phyloP scores from a whole-genome alignment of 345 rosid species.

The Heritiera littoralis region DNA sequence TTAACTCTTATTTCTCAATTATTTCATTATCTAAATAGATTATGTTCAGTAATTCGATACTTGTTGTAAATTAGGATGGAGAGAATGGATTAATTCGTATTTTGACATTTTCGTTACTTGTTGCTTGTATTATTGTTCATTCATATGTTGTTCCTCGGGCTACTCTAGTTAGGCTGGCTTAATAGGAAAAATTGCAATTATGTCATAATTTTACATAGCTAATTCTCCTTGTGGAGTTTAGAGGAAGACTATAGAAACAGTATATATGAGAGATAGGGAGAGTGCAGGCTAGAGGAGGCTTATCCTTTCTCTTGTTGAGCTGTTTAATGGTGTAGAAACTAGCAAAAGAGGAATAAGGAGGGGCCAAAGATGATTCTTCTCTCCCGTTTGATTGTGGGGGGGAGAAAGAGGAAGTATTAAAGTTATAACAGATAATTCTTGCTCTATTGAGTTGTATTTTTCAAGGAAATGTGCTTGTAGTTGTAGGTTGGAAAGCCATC shows the following conservation, averaged over 20 bases:
- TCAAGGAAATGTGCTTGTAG: too few species aligned
- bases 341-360: background rate
- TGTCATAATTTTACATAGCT: background rate
- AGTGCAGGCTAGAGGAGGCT: background rate
- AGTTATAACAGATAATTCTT: too few species aligned
- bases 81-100: too few species aligned
- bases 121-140: background rate
- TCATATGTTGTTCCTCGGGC: background rate
- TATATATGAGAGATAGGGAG: background rate
- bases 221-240: background rate
- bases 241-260: background rate
- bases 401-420: too few species aligned
- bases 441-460: too few species aligned
- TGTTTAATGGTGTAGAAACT: background rate
- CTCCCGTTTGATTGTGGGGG: background rate
- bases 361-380: background rate
- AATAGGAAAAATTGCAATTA: background rate
- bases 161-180: background rate
- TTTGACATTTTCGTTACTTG: background rate
- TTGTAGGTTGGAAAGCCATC: too few species aligned
- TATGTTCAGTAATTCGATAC: background rate
- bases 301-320: background rate
- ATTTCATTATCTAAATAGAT: background rate
- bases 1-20: background rate
- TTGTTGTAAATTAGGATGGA: too few species aligned